phyloP scores from a whole-genome alignment of 495 filamentous ascomycete genomes.

The Margaritispora aquatica region DNA sequence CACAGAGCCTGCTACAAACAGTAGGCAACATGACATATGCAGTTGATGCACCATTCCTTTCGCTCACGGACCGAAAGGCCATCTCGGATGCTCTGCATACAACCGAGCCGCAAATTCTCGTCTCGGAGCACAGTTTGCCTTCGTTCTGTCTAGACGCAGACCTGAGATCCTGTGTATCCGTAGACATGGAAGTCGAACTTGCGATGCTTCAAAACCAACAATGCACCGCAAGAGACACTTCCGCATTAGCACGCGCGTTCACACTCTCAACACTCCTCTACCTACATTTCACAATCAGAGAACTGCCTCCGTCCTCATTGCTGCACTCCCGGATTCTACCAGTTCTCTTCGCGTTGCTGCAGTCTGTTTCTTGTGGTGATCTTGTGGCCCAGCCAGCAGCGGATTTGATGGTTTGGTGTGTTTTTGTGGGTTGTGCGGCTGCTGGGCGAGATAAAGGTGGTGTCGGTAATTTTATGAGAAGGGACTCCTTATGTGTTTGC shows the following conservation, averaged over 20 bases:
- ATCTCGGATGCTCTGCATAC: neutral
- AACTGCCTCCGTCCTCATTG: neutral
- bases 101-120: constrained; percentile 3
- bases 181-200: neutral
- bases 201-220: neutral
- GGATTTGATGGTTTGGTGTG: constrained; percentile 1
- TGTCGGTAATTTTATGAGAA: neutral
- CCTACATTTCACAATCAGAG: constrained; percentile 5
- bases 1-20: neutral
- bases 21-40: neutral
- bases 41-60: neutral
- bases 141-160: neutral
- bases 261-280: constrained; percentile 4
- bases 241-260: neutral
- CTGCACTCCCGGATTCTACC: neutral
- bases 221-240: neutral
- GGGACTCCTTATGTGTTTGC: neutral
- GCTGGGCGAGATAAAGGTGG: neutral
- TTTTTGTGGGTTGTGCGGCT: neutral
- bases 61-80: neutral
- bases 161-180: neutral
- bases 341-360: neutral
- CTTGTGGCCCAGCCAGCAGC: neutral
- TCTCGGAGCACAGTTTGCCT: neutral
- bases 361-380: neutral